These are phyloP conservation scores for Tardiomyces blankii DNA, from an alignment of 1,139 yeast genomes.

Conservation along the genomic window DNA sequence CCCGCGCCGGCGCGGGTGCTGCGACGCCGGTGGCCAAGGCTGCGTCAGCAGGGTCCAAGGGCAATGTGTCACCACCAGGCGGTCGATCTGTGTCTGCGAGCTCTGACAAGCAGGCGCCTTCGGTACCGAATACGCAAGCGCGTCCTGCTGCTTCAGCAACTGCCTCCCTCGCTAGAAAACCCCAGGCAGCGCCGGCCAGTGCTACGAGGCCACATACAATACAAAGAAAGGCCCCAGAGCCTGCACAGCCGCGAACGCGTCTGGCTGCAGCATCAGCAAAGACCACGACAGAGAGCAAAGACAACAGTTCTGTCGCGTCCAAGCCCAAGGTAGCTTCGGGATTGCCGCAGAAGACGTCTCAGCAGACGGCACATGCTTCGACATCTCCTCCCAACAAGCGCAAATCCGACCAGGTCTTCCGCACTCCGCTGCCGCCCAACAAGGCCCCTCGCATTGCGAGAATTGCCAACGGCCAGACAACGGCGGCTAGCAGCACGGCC, in stretches of 20 bases:
- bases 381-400: conserved; percentile 4
- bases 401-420: conserved; percentile 8
- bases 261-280: not conserved
- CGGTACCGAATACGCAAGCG: too few relatives aligned
- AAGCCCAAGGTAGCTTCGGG: not conserved
- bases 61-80: too few relatives aligned
- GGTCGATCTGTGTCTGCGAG: too few relatives aligned
- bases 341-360: not conserved
- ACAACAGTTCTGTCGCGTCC: not conserved
- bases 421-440: conserved; percentile 6
- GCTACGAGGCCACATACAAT: too few relatives aligned
- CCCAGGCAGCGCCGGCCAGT: too few relatives aligned
- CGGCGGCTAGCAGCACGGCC: conserved; percentile 4
- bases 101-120: too few relatives aligned
- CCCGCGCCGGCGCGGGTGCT: not conserved
- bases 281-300: not conserved
- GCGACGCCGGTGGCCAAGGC: not conserved
- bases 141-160: too few relatives aligned
- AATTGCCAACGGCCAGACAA: conserved; percentile 3
- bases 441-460: conserved; percentile 2
- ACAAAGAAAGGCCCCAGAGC: not conserved
- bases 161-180: too few relatives aligned
- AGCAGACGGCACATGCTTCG: not conserved
- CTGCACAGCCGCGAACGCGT: not conserved
- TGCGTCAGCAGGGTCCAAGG: not conserved